Percentiles rank a stretch among this genome's conserved stretches.
Evolutionary conservation across 2,329 filamentous ascomycete genomes (phyloP).

Genomic region (Exophiala spinifera): DNA sequence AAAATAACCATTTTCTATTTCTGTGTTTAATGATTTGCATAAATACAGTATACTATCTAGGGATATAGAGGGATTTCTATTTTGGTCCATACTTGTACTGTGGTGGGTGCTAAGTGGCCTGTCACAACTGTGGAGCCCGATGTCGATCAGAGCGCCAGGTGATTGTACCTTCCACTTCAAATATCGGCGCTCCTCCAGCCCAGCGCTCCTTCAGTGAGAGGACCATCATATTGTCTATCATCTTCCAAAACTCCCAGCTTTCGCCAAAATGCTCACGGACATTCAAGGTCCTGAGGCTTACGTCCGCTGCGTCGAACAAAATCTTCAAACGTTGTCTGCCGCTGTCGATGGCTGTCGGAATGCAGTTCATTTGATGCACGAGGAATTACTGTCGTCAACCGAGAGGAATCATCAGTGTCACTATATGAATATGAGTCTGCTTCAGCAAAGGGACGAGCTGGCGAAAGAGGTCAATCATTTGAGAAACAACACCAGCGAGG

Average conservation of each 20-base stretch:
- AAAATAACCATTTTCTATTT: neutral
- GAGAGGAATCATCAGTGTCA: neutral
- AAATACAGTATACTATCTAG: neutral
- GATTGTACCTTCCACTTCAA: neutral
- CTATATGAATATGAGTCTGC: neutral
- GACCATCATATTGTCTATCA: neutral
- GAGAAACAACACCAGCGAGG: neutral
- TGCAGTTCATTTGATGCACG: constrained; percentile 1
- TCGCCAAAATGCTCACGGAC: neutral
- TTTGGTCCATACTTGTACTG: neutral
- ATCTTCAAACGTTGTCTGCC: neutral
- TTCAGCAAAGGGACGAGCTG: neutral
- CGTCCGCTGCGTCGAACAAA: neutral
- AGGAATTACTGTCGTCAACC: constrained; percentile 1
- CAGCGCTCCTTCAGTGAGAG: neutral
- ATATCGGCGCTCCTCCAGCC: neutral
- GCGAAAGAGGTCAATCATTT: neutral
- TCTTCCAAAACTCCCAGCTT: neutral
- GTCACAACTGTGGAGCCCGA: neutral
- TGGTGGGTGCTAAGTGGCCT: neutral
- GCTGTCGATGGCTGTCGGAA: neutral
- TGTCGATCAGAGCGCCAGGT: neutral
- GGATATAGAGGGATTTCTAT: neutral
- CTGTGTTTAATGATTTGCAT: neutral
- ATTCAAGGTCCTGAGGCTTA: constrained; percentile 1